Base-by-base conservation (phyloP, 805 yeast species). In the Saccharomycopsis sp. region DNA sequence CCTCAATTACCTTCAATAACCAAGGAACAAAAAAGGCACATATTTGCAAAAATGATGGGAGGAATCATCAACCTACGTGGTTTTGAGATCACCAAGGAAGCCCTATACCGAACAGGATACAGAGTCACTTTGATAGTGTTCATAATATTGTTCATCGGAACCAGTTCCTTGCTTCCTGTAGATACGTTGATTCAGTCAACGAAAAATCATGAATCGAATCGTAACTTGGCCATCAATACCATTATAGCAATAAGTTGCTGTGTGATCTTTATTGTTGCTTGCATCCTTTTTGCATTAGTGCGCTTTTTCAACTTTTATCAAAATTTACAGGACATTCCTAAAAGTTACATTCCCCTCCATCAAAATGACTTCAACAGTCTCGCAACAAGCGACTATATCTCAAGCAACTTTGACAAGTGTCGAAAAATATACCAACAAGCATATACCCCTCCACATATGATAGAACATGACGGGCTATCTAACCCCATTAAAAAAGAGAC, bases 151-250 rank as follows among this genome's bases (percentile, higher is more conserved):
- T 60, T 60, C 24, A 46, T 60, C 2, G 54, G 54, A 3, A 16
- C 56, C 8, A 48, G 54, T 44, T 53, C 63, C 7, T 46, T 60
- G 16, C 50, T 60, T 5, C 63, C 63, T 12, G 53, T 60, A 9
- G 63, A 60, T 40, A 60, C 61, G 9, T 20, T 60, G n/a, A 55
- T 58, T 48, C 63, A 60, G 21, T 57, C 56, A 18, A 60, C 63
- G 1, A 58, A 55, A 15, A 60, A 55, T 29, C 52, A 47, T 2
- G 56, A 53, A n/a, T 37, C 52, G 18, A 54, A 41, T 24, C 58
- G 51, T 3, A 56, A 58, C 44, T 48, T 60, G 8, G 63, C 63
- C 8, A 51, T 51, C 24, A 60, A 55, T 41, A 50, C 63, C 4
- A 51, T 60, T 37, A 51, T 58, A 2, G 63, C 56, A 1, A 58